Percentiles rank a stretch among this genome's conserved stretches.
Evolutionary conservation across 148 eudicot genomes (phyloP).

Genomic region (Polygonum maritimum): DNA sequence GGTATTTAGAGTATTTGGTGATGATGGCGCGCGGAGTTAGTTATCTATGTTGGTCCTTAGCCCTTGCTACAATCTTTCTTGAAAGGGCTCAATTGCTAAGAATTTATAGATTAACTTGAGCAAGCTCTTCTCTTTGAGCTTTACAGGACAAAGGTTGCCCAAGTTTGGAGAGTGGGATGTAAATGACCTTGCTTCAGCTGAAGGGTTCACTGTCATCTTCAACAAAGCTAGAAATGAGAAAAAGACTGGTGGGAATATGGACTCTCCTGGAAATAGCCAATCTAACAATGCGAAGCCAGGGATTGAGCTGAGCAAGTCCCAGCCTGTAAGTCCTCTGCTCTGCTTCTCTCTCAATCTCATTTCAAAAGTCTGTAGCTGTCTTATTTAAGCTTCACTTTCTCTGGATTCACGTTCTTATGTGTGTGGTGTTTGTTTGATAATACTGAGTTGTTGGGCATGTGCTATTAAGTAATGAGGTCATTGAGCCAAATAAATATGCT

Average conservation of each 20-base stretch:
- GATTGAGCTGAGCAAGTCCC: constrained; percentile 47
- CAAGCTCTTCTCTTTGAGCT: neutral
- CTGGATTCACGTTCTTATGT: neutral
- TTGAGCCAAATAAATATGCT: neutral
- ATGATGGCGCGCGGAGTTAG: neutral
- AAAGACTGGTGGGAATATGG: constrained; percentile 69
- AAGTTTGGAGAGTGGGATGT: constrained; percentile 89
- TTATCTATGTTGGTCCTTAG: neutral
- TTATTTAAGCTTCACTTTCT: neutral
- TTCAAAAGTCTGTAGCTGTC: neutral
- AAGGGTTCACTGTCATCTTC: constrained; percentile 76
- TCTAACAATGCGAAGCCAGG: constrained; percentile 19
- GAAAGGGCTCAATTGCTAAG: too few relatives aligned
- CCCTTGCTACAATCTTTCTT: neutral
- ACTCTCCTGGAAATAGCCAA: constrained; percentile 49
- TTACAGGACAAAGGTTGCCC: constrained; percentile 72
- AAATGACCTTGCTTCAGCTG: constrained; percentile 85
- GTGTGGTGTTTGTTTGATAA: too few relatives aligned
- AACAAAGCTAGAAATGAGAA: constrained; percentile 82
- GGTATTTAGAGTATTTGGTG: neutral
- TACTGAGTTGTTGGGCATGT: neutral
- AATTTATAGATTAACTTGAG: neutral
- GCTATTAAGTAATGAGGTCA: neutral
- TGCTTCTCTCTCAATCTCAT: neutral
- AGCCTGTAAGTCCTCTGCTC: constrained; percentile 38